phyloP scores from a whole-genome alignment of 1,284 basidiomycete species.

The Thelephora terrestris region DNA sequence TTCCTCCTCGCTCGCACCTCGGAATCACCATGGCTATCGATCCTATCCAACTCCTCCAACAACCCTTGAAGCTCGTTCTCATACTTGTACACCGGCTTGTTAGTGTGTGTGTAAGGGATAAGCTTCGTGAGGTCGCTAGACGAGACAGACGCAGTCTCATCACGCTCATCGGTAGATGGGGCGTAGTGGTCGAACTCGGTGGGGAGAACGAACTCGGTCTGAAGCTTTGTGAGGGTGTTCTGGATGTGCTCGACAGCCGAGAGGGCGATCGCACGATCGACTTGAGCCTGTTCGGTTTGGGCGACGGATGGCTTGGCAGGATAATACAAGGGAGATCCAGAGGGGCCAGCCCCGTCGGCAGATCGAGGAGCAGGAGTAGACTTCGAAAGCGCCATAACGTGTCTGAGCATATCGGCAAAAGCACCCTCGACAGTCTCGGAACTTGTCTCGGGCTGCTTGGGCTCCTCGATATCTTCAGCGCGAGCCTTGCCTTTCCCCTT shows the following conservation, averaged over 20 bases:
- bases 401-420: background rate
- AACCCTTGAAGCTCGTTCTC: constrained; percentile 48
- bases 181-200: constrained; percentile 21
- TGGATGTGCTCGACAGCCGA: constrained; percentile 20
- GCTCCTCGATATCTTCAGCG: background rate
- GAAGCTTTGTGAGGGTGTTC: constrained; percentile 18
- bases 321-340: constrained; percentile 3
- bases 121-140: constrained; percentile 7
- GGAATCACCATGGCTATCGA: constrained; percentile 53
- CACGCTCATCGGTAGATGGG: constrained; percentile 4
- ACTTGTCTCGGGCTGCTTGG: background rate
- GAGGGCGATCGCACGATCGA: constrained; percentile 13
- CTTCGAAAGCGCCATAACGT: background rate
- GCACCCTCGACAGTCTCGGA: background rate
- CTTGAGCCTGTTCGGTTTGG: constrained; percentile 12
- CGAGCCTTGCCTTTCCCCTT: background rate
- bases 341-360: background rate
- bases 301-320: constrained; percentile 14
- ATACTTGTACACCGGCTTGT: constrained; percentile 38
- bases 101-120: constrained; percentile 32
- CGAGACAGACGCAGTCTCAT: constrained; percentile 3
- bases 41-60: constrained; percentile 52
- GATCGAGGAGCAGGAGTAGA: background rate
- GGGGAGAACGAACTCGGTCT: constrained; percentile 24
- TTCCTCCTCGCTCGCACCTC: constrained; percentile 47